These are phyloP conservation scores for Pleurotus tuber-regium DNA, from an alignment of 768 basidiomycete species.

Conservation along the genomic window DNA sequence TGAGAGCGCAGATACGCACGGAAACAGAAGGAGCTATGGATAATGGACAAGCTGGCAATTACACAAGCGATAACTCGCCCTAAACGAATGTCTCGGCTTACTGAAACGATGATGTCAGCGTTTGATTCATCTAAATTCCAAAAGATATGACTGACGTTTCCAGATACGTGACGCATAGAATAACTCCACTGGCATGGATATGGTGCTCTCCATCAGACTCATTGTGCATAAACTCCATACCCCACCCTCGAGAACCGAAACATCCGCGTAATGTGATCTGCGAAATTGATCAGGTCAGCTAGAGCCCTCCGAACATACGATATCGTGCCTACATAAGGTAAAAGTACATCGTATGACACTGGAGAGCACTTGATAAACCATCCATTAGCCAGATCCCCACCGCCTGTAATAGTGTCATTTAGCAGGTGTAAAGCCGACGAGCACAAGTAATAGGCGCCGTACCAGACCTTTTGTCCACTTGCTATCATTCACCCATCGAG, in stretches of 20 bases:
- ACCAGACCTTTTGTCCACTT: background rate
- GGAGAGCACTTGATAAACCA: background rate
- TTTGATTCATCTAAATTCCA: too few species aligned
- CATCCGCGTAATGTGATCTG: background rate
- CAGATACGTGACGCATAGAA: background rate
- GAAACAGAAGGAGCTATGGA: background rate
- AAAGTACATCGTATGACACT: background rate
- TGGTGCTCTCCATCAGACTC: background rate
- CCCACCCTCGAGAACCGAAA: too few species aligned
- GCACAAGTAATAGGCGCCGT: too few species aligned
- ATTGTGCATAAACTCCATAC: background rate
- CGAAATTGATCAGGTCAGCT: background rate
- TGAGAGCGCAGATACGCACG: background rate
- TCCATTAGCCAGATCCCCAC: background rate
- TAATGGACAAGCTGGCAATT: background rate
- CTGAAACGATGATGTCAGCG: background rate
- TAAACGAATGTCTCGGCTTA: background rate
- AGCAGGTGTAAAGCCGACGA: too few species aligned
- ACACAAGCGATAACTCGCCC: background rate
- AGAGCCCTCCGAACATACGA: background rate
- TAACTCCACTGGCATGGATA: background rate
- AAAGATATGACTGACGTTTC: background rate
- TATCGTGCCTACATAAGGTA: background rate
- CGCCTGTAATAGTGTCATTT: too few species aligned
- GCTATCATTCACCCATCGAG: background rate